A percentile compares a stretch with the other conserved stretches of the same genome.
Conservation (phyloP, 177 flowering plant genomes). For the Vitis hybrid region DNA sequence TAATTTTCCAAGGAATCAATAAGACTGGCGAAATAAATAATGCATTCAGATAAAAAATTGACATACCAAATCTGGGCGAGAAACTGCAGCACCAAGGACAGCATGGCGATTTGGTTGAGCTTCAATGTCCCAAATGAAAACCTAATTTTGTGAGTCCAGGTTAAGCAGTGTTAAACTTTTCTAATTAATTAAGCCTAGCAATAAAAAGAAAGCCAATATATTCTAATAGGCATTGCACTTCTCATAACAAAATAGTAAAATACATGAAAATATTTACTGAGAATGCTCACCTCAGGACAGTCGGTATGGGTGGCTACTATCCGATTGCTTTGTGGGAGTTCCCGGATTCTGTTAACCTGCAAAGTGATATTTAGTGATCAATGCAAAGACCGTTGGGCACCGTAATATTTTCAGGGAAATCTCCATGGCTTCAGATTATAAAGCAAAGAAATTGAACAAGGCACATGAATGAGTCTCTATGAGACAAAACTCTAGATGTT, state of each 20-base stretch:
- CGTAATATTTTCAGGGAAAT: not conserved
- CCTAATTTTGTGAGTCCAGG: conserved; percentile 39
- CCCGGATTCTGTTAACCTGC: conserved; percentile 97
- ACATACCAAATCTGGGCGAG: conserved; percentile 86
- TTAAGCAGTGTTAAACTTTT: not conserved
- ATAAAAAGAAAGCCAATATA: not conserved
- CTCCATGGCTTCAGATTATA: not conserved
- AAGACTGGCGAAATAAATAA: not conserved
- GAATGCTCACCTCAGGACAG: conserved; percentile 75
- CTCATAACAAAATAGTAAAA: not conserved
- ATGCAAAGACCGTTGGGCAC: not conserved
- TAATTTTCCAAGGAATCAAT: not conserved
- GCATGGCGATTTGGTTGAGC: conserved; percentile 96
- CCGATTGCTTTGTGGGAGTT: conserved; percentile 83
- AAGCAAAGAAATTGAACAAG: not conserved
- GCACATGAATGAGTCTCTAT: not conserved
- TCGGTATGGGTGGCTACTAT: conserved; percentile 98
- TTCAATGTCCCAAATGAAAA: conserved; percentile 95
- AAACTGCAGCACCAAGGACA: conserved; percentile 75
- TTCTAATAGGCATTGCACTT: not conserved
- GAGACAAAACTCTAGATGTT: not conserved
- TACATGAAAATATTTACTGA: conserved; percentile 2
- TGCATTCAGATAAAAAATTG: not conserved
- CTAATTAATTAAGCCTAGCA: not conserved
- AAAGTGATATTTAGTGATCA: conserved; percentile 11